Evolutionary conservation across 129 eudicot genomes (phyloP).

Genomic region (Calendula officinalis): DNA sequence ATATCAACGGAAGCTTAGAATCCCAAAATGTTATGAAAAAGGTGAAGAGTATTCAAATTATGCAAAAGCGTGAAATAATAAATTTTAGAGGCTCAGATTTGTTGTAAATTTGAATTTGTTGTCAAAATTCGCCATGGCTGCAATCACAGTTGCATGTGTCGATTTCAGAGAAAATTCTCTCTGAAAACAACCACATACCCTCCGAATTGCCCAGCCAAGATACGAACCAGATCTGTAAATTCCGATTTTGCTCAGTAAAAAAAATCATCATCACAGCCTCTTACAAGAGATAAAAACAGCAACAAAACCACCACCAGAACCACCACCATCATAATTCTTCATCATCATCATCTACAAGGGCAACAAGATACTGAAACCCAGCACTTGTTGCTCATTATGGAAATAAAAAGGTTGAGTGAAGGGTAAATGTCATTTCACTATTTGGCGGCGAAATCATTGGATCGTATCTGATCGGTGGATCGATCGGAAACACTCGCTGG

Average conservation of each 20-base stretch:
- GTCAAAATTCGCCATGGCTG: conserved; percentile 38
- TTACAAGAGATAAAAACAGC: background rate
- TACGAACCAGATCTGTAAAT: conserved; percentile 22
- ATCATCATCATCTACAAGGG: background rate
- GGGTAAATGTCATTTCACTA: background rate
- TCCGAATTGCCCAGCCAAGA: conserved; percentile 35
- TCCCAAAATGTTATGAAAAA: too few relatives aligned
- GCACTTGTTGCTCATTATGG: too few relatives aligned
- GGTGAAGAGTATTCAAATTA: too few relatives aligned
- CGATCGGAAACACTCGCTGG: conserved; percentile 8
- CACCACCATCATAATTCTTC: background rate
- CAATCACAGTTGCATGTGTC: conserved; percentile 32
- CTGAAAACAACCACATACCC: conserved; percentile 6
- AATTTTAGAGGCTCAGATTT: conserved; percentile 26
- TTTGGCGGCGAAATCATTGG: conserved; percentile 14
- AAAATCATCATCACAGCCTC: conserved; percentile 20
- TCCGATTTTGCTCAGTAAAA: conserved; percentile 7
- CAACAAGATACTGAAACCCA: too few relatives aligned
- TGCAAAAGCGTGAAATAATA: too few relatives aligned
- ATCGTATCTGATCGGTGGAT: conserved; percentile 11
- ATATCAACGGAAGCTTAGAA: too few relatives aligned
- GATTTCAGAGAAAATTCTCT: background rate
- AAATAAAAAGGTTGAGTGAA: too few relatives aligned
- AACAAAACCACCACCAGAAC: background rate
- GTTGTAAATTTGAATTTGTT: background rate